These are phyloP conservation scores for Botryosphaeria dothidea DNA, from an alignment of 2,329 filamentous ascomycete genomes.

Conservation along the genomic window DNA sequence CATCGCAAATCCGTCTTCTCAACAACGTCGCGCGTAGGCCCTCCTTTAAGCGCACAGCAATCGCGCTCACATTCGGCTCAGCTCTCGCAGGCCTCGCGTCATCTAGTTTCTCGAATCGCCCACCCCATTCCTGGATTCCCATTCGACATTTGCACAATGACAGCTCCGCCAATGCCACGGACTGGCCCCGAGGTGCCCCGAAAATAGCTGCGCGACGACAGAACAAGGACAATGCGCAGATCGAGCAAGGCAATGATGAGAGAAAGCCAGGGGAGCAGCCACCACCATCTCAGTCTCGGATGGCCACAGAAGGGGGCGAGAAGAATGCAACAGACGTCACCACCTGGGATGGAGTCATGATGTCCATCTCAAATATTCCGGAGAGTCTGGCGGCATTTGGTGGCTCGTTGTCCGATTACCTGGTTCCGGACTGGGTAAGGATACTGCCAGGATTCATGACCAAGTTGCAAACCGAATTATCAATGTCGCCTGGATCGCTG, in stretches of 20 bases:
- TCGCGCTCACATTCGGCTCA: constrained; percentile 9
- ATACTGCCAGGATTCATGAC: constrained; percentile 72
- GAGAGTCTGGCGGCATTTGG: constrained; percentile 40
- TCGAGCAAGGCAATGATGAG: constrained; percentile 5
- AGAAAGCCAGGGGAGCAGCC: constrained; percentile 30
- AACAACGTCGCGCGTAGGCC: background rate
- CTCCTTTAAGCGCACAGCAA: constrained; percentile 5
- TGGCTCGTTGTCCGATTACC: constrained; percentile 64
- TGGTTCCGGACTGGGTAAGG: constrained; percentile 82
- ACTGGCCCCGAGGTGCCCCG: constrained; percentile 1
- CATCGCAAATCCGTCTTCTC: background rate
- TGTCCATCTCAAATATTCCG: constrained; percentile 31
- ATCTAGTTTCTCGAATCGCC: background rate
- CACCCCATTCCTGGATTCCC: background rate
- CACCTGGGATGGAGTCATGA: constrained; percentile 35
- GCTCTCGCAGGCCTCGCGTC: constrained; percentile 6
- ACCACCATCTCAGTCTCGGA: constrained; percentile 35
- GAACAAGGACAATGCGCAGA: background rate
- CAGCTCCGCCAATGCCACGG: background rate
- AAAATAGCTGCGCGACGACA: background rate
- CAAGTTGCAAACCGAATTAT: constrained; percentile 85
- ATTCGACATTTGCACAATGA: background rate
- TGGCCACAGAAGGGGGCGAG: constrained; percentile 30
- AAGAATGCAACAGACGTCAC: constrained; percentile 24
- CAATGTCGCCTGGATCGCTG: constrained; percentile 82